A percentile compares a stretch with the other conserved stretches of the same genome.
Conservation (phyloP, 139 green algal genomes). For the Tetradesmus obliquus region DNA sequence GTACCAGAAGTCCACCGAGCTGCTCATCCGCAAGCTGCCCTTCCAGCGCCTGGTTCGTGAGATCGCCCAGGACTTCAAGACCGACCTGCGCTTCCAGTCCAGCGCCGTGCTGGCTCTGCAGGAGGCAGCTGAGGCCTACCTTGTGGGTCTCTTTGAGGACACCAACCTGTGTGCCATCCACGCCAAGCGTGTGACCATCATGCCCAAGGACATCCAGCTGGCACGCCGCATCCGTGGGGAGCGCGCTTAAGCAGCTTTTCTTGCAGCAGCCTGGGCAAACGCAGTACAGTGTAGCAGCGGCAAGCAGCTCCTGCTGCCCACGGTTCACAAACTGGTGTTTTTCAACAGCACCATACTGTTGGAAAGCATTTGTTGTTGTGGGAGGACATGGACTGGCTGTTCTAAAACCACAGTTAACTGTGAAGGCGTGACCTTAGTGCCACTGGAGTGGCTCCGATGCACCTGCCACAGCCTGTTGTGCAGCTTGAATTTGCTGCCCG, state of each 20-base stretch:
- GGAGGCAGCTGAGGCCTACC: constrained; percentile 97
- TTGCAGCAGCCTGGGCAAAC: background rate
- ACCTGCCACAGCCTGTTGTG: too few species aligned
- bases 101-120: constrained; percentile 95
- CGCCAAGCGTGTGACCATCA: constrained; percentile 96
- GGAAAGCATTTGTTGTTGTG: background rate
- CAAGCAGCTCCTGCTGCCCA: background rate
- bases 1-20: constrained; percentile 96
- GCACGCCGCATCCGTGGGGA: constrained; percentile 92
- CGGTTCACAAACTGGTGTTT: constrained; percentile 13
- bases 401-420: too few species aligned
- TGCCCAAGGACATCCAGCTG: constrained; percentile 98
- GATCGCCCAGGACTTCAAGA: constrained; percentile 99
- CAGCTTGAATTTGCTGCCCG: too few species aligned
- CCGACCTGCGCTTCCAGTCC: constrained; percentile 98
- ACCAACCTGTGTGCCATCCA: constrained; percentile 91
- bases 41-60: constrained; percentile 98
- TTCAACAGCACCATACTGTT: constrained; percentile 30
- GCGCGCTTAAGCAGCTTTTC: constrained; percentile 66
- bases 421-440: too few species aligned
- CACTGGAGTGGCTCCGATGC: too few species aligned
- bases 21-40: constrained; percentile 97
- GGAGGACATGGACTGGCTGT: too few species aligned
- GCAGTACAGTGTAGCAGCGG: background rate
- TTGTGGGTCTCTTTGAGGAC: constrained; percentile 98